phyloP scores from a whole-genome alignment of 1,139 yeast species.

The Spencermartinsiella ligniputridi region DNA sequence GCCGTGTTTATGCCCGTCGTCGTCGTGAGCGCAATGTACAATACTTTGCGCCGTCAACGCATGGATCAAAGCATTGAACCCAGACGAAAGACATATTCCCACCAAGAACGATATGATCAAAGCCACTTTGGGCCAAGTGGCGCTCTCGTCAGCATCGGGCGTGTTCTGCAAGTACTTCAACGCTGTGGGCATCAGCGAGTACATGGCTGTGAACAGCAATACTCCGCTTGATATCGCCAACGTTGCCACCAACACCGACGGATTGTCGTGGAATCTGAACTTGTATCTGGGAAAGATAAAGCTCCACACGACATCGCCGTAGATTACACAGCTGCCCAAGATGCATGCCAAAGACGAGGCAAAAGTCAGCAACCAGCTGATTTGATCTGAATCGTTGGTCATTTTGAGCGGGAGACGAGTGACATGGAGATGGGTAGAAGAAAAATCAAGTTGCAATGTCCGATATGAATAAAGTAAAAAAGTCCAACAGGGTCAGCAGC shows the following conservation, averaged over 20 bases:
- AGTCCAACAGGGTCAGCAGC: no score
- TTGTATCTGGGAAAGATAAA: slow-evolving; percentile 30
- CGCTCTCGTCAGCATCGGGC: slow-evolving; percentile 18
- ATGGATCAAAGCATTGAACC: slow-evolving; percentile 63
- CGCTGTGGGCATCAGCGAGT: slow-evolving; percentile 68
- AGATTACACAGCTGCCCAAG: slow-evolving; percentile 55
- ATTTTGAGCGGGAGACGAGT: neutral
- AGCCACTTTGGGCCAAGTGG: slow-evolving; percentile 21
- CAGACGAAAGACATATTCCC: slow-evolving; percentile 60
- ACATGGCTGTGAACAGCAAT: slow-evolving; percentile 64
- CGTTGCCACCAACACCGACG: slow-evolving; percentile 57
- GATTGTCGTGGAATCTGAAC: slow-evolving; percentile 57
- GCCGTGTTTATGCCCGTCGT: slow-evolving; percentile 11
- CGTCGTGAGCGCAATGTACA: slow-evolving; percentile 74
- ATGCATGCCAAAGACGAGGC: slow-evolving; percentile 57
- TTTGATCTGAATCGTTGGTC: slow-evolving; percentile 30
- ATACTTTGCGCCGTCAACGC: slow-evolving; percentile 73
- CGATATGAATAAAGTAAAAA: no score
- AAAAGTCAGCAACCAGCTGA: slow-evolving; percentile 51
- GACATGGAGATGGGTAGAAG: no score
- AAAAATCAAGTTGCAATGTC: no score
- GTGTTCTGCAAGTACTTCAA: slow-evolving; percentile 31
- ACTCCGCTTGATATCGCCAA: slow-evolving; percentile 71
- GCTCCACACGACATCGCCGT: slow-evolving; percentile 45
- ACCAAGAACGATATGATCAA: slow-evolving; percentile 48